Evolutionary conservation across 306 rosid genomes (phyloP), one percentile per base, ranked within the genome.

Genomic region (Pyrus pyrifolia): DNA sequence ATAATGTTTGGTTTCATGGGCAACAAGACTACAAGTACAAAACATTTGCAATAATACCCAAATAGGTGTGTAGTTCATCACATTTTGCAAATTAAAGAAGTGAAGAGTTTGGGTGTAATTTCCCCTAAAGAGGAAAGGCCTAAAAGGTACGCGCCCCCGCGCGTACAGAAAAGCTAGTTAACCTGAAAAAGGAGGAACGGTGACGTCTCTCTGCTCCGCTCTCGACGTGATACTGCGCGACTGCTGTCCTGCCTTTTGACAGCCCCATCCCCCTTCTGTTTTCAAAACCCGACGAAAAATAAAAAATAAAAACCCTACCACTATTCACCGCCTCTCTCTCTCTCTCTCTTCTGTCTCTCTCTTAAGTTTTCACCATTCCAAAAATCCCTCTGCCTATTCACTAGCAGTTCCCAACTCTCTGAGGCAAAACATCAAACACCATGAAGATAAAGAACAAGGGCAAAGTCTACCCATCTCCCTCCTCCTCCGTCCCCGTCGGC

Each of bases 371-470:
- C 22, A 23, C 6, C 74, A 17, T 19, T 60, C 38, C 75, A 27
- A 61, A 61, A 55, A 35, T 67, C 45, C 52, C 44, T 30, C 61
- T 30, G 44, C 15, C 44, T 18, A 22, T 61, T 61, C 38, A 27
- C 19, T 21, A 6, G 15, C 46, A 5, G 55, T 15, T 9, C 18
- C 30, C 40, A 30, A 46, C 68, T 68, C n/a, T 57, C 55, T 52
- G 17, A 8, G 58, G 23, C 22, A 12, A 22, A 40, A n/a, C 42
- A 81, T 68, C n/a, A 33, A 13, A 76, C 38, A n/a, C 14, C 35
- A 89, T 87, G 91, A 89, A 89, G 83, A 82, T 84, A 53, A 87
- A 89, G 85, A 80, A 78, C 87, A 87, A 87, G 63, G 91, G 91
- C 42, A 89, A 84, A 75, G 90, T 89, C 3, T 76, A 87, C 79